These are phyloP conservation scores for Geotrichum candidum DNA, from an alignment of 1,139 yeast species.

Conservation along the genomic window DNA sequence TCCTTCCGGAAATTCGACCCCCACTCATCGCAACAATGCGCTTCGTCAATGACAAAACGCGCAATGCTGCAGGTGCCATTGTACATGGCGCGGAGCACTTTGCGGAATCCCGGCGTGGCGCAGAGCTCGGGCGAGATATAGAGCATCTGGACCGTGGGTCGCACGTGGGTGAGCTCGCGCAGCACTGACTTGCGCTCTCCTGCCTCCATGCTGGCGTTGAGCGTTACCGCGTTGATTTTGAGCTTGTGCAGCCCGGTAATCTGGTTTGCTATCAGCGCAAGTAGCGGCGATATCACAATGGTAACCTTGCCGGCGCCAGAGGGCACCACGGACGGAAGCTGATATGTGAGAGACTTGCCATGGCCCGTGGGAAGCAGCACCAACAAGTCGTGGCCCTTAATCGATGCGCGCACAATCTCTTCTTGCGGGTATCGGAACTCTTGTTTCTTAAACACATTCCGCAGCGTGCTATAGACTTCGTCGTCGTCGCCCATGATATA, in stretches of 20 bases:
- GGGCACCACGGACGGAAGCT: slow-evolving; percentile 68
- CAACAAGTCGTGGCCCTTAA: slow-evolving; percentile 67
- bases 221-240: slow-evolving; percentile 54
- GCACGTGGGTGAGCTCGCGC: slow-evolving; percentile 19
- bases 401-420: slow-evolving; percentile 66
- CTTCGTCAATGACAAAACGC: slow-evolving; percentile 80
- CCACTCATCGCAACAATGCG: slow-evolving; percentile 91
- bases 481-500: background rate
- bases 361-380: slow-evolving; percentile 93
- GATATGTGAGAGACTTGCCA: slow-evolving; percentile 85
- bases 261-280: slow-evolving; percentile 89
- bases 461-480: slow-evolving; percentile 20
- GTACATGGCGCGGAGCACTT: slow-evolving; percentile 20
- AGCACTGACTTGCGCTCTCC: slow-evolving; percentile 21
- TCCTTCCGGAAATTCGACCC: slow-evolving; percentile 89
- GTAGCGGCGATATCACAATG: slow-evolving; percentile 78
- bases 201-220: slow-evolving; percentile 24
- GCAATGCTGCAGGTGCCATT: slow-evolving; percentile 18
- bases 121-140: slow-evolving; percentile 73
- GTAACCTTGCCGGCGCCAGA: slow-evolving; percentile 43
- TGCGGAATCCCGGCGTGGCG: slow-evolving; percentile 24
- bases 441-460: slow-evolving; percentile 25
- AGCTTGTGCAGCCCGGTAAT: slow-evolving; percentile 57
- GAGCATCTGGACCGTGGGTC: slow-evolving; percentile 40
- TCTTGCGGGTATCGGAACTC: slow-evolving; percentile 64